Evolutionary conservation across 768 basidiomycete genomes (phyloP).

Genomic region (Podaxis sp.): DNA sequence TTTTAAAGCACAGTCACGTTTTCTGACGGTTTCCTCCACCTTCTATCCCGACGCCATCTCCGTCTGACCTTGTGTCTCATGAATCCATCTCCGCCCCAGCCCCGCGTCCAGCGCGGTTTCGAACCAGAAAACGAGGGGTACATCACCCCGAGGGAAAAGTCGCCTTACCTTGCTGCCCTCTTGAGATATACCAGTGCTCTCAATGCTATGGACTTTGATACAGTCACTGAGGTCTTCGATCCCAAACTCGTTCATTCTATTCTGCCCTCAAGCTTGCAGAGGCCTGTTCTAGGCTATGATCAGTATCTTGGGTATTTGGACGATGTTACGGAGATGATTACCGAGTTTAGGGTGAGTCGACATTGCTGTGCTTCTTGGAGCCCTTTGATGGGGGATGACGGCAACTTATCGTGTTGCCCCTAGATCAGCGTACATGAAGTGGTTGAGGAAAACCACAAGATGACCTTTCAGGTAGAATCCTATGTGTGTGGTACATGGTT

Average conservation of each 20-base stretch:
- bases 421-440: slow-evolving; percentile 32
- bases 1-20: slow-evolving; percentile 9
- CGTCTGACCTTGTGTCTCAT: not conserved
- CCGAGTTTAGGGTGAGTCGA: slow-evolving; percentile 28
- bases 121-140: slow-evolving; percentile 13
- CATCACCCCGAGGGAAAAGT: slow-evolving; percentile 26
- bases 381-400: not conserved
- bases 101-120: slow-evolving; percentile 12
- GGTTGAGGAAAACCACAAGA: slow-evolving; percentile 30
- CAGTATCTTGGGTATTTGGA: slow-evolving; percentile 32
- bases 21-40: not conserved
- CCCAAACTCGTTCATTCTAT: slow-evolving; percentile 34
- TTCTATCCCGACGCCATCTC: not conserved
- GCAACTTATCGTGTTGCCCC: slow-evolving; percentile 2
- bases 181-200: slow-evolving; percentile 33
- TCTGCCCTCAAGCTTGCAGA: slow-evolving; percentile 32
- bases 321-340: slow-evolving; percentile 28
- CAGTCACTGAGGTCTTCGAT: slow-evolving; percentile 31
- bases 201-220: slow-evolving; percentile 29
- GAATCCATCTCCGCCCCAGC: not conserved
- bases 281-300: slow-evolving; percentile 35
- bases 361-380: not conserved
- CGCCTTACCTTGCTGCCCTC: slow-evolving; percentile 33
- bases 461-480: slow-evolving; percentile 32
- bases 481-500: not conserved